These are phyloP conservation scores for Microsporum ferrugineum DNA, from an alignment of 2,329 filamentous ascomycete species.

Conservation along the genomic window DNA sequence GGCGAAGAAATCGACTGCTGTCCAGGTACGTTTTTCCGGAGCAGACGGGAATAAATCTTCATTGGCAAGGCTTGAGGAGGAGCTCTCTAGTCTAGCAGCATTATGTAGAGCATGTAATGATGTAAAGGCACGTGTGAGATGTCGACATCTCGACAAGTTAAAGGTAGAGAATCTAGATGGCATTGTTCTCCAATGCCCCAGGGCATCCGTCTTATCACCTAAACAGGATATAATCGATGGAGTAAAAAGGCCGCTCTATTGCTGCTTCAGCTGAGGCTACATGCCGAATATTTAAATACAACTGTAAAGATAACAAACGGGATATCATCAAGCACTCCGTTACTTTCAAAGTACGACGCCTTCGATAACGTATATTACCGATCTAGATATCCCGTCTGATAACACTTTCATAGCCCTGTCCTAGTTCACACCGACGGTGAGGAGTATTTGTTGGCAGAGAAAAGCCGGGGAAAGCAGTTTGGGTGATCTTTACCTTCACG, in stretches of 20 bases:
- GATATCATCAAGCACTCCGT: background rate
- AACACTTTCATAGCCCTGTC: background rate
- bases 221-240: background rate
- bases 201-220: background rate
- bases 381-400: background rate
- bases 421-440: background rate
- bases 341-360: background rate
- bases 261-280: background rate
- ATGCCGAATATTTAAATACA: background rate
- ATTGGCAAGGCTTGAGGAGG: conserved; percentile 16
- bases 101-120: conserved; percentile 13
- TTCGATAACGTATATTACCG: background rate
- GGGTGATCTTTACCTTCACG: background rate
- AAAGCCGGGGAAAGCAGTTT: background rate
- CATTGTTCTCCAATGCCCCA: background rate
- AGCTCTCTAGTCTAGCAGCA: conserved; percentile 13
- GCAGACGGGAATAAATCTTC: conserved; percentile 18
- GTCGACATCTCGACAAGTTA: conserved; percentile 8
- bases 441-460: background rate
- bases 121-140: conserved; percentile 10
- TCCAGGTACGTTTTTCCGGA: conserved; percentile 17
- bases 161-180: background rate
- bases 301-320: background rate
- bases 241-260: background rate
- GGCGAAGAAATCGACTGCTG: conserved; percentile 17